A percentile compares a stretch with the other conserved stretches of the same genome.
phyloP scores from a whole-genome alignment of 2,329 filamentous ascomycete species.

The Xylariomycetidae sp. region DNA sequence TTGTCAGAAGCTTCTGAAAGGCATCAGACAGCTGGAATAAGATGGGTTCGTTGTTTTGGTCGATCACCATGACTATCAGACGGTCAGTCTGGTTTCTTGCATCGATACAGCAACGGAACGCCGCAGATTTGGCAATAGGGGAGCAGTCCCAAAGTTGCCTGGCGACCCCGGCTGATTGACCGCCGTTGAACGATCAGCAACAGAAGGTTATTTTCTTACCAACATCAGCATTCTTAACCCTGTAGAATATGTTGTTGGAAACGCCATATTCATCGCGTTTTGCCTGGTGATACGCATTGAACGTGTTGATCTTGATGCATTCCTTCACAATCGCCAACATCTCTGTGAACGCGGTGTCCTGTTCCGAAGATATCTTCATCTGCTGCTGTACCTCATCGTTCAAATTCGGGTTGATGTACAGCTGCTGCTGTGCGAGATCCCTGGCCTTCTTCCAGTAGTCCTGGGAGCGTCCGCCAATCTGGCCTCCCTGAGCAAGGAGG shows the following conservation, averaged over 20 bases:
- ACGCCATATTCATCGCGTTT: slow-evolving; percentile 1
- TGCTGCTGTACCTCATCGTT: neutral
- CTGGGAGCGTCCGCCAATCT: slow-evolving; percentile 1
- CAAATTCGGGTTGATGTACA: neutral
- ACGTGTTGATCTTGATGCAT: neutral
- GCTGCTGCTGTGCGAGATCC: slow-evolving; percentile 2
- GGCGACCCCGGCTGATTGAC: no score
- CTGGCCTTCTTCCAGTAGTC: slow-evolving; percentile 2
- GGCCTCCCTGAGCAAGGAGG: neutral
- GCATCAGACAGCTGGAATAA: no score
- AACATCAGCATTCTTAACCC: neutral
- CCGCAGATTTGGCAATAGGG: no score
- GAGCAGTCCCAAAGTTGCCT: no score
- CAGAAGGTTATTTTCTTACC: no score
- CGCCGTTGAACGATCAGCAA: no score
- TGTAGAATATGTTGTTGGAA: neutral
- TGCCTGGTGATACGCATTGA: slow-evolving; percentile 1
- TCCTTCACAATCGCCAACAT: neutral
- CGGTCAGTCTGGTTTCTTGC: no score
- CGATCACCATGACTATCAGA: slow-evolving; percentile 1
- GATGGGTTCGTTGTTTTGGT: slow-evolving; percentile 1
- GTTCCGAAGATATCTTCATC: neutral
- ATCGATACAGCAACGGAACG: no score
- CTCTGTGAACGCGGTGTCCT: neutral
- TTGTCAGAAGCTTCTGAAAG: no score